Base-by-base conservation (phyloP, 305 asterid genomes). In the Withania somnifera region DNA sequence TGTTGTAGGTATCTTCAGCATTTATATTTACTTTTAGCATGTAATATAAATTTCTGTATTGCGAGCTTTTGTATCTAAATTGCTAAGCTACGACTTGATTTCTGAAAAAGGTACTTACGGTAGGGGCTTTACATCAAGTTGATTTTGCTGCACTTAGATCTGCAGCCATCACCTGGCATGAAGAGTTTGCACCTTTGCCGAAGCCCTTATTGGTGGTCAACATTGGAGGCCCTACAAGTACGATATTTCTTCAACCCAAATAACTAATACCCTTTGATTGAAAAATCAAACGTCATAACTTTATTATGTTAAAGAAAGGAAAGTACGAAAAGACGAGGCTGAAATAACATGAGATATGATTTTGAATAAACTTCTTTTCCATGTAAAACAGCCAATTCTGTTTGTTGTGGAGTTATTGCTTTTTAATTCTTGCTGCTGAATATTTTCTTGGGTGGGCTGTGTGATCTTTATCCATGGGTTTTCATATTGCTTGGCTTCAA, bases 191-290 rank as follows among this genome's bases (percentile, higher is more conserved):
- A 82, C 93, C 96, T 82, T 75, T 93, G 84, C 93, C 97, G 26
- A 97, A 91, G 90, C 99, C 99, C 34, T 86, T 97, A 87, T 87
- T 97, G 79, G 98, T 94, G 52, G 97, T 97, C 88, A 97, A 92
- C 90, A 89, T 95, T 69, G 99, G 99, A 77, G 98, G 98, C 78
- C 98, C 98, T 77, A 86, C 96, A 89, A 92, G 99, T 97, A 91
- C n/a, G 80, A 50, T 28, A 50, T 75, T 50, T 50, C 28, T 75
- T 75, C n/a, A 26, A 26, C 9, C 11, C 26, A 8, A 50, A 75
- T 50, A 10, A 28, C 28, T 36, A 5, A 73, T 75, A 47, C 50
- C 42, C 45, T 26, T 24, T 5, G 14, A 22, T 71, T 45, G 45
- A 28, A 75, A 75, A 75, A 75, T 50, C 40, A 10, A 73, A 45